Evolutionary conservation across 352 stramenopile genomes (phyloP), one percentile per base, ranked within the genome.

Genomic region (Thalassiosira mediterranea): DNA sequence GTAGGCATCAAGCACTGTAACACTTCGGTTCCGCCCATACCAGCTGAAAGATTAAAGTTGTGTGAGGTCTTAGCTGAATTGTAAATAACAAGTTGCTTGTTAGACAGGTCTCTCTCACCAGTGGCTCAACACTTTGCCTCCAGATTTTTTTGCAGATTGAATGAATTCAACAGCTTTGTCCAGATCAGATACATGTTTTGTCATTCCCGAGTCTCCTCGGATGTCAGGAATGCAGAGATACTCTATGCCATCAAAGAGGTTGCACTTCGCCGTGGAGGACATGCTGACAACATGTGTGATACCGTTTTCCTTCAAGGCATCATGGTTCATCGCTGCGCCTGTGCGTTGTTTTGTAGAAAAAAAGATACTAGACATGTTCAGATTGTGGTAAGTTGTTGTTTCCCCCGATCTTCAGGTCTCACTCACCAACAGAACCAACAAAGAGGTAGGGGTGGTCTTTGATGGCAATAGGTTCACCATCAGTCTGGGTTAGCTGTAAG

Each of bases 261-360:
- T 66, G 58, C 59, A 72, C 47, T 44, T 21, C 13, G 68, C 34
- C 5, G 68, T 49, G 26, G 5, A 38, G 29, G 48, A 62, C 59
- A 48, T 64, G 51, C 57, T 72, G 40, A 78, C 51, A 8, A 78
- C 31, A 32, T 78, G 49, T 32, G 68, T 72, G 29, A 78, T 78
- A 17, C 38, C 49, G 11, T 48, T 29, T n/a, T 42, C n/a, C 15
- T 46, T 10, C 13, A 78, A 54, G 11, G 59, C 46, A 10, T 72
- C 26, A n/a, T 60, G 17, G 34, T 78, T 78, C 26, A 72, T 21
- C 1, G 68, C 34, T 42, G 59, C 48, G 48, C 59, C 64, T 59
- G 47, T 53, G 4, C 8, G 1, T 47, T 15, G 17, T 53, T 4
- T 25, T 51, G n/a, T 46, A 51, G 15, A 29, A 5, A 19, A 11